A percentile compares a stretch with the other conserved stretches of the same genome.
Evolutionary conservation across 179 eudicot genomes (phyloP).

Genomic region (Silene vulgaris): DNA sequence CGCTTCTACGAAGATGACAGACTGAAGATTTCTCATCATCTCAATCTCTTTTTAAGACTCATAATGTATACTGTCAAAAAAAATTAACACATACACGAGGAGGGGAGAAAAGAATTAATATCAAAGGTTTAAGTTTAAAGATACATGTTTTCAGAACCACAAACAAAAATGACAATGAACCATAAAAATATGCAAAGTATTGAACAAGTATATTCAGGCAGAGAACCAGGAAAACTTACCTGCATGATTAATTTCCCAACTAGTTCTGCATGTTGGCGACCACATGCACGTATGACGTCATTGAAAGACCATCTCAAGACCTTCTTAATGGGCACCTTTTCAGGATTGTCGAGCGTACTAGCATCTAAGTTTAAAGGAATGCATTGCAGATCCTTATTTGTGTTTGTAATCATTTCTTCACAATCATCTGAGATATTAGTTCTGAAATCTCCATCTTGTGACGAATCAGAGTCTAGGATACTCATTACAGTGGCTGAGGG

Average conservation of each 20-base stretch:
- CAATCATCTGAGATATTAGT: constrained; percentile 24
- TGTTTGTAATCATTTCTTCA: constrained; percentile 26
- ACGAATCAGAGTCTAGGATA: constrained; percentile 24
- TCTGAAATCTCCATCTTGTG: constrained; percentile 25
- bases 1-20: neutral
- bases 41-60: constrained; percentile 2
- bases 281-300: constrained; percentile 70
- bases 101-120: neutral
- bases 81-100: neutral
- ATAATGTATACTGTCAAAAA: neutral
- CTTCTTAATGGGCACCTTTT: constrained; percentile 35
- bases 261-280: constrained; percentile 37
- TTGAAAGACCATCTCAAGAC: constrained; percentile 66
- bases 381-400: constrained; percentile 15
- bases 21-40: neutral
- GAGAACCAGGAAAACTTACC: constrained; percentile 39
- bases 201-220: neutral
- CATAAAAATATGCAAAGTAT: neutral
- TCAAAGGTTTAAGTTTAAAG: neutral
- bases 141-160: neutral
- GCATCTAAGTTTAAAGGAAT: constrained; percentile 20
- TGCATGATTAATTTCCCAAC: constrained; percentile 68
- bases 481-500: constrained; percentile 34
- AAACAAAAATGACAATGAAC: neutral
- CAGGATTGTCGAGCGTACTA: constrained; percentile 24